These are phyloP conservation scores for Prunus mume DNA, from an alignment of 306 rosid genomes.

Conservation along the genomic window DNA sequence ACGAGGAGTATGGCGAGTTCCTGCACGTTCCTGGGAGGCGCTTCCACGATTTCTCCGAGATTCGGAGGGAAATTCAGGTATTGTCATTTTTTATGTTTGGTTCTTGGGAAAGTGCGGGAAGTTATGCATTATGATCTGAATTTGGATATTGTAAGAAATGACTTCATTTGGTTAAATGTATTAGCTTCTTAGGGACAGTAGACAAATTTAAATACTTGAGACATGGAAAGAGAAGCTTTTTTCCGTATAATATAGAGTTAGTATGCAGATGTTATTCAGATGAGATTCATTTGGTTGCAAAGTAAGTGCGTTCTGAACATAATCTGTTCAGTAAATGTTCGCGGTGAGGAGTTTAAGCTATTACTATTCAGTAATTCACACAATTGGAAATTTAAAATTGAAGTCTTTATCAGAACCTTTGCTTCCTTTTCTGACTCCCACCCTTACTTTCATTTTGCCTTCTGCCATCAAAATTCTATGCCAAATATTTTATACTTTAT, in stretches of 20 bases:
- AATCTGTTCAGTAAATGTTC: neutral
- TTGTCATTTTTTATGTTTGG: neutral
- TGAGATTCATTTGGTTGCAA: neutral
- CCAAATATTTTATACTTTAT: neutral
- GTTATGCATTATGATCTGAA: neutral
- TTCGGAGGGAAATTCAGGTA: constrained; percentile 92
- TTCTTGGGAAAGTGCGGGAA: neutral
- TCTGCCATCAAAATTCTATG: neutral
- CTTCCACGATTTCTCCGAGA: constrained; percentile 76
- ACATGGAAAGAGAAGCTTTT: neutral
- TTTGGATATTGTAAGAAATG: neutral
- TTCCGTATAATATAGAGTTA: neutral
- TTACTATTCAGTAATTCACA: neutral
- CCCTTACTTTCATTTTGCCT: neutral
- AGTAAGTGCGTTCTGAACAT: neutral
- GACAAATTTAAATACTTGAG: neutral
- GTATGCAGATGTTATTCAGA: neutral
- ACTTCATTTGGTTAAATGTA: neutral
- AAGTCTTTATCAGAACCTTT: neutral
- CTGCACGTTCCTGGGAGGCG: constrained; percentile 76
- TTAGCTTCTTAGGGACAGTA: neutral
- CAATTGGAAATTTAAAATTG: neutral
- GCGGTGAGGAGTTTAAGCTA: neutral
- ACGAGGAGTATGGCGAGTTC: constrained; percentile 94
- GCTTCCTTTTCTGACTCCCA: constrained; percentile 1